Evolutionary conservation across 2,329 filamentous ascomycete genomes (phyloP).

Genomic region (Alternaria arbusti): DNA sequence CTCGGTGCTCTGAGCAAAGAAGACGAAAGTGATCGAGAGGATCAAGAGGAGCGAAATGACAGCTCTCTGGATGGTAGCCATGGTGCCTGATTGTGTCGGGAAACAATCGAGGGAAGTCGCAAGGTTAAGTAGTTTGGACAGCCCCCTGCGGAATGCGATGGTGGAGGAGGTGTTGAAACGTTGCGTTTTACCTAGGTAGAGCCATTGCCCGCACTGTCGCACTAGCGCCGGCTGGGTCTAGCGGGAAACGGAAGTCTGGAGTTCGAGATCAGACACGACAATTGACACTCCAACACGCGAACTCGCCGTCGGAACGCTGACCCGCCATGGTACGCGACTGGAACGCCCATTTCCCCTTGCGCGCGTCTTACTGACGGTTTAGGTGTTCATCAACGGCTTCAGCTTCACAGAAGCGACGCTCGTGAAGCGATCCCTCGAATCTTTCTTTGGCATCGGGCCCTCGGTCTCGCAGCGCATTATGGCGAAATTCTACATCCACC

Average conservation of each 20-base stretch:
- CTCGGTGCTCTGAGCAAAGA: conserved; percentile 44
- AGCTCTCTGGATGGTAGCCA: conserved; percentile 77
- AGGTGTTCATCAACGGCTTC: conserved; percentile 86
- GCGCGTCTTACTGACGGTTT: conserved; percentile 17
- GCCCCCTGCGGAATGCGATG: conserved; percentile 21
- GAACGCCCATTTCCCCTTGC: background rate
- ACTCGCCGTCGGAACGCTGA: conserved; percentile 18
- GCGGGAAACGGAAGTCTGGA: conserved; percentile 8
- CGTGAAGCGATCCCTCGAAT: conserved; percentile 77
- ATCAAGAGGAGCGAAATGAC: conserved; percentile 77
- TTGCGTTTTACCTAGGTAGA: conserved; percentile 32
- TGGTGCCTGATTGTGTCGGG: conserved; percentile 53
- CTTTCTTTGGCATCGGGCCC: conserved; percentile 45
- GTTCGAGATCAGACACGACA: conserved; percentile 12
- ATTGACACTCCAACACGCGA: conserved; percentile 22
- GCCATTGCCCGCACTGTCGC: conserved; percentile 18
- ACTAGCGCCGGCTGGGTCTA: conserved; percentile 15
- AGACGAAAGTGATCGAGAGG: conserved; percentile 64
- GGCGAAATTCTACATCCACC: conserved; percentile 88
- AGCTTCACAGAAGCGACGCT: conserved; percentile 85
- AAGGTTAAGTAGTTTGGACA: conserved; percentile 34
- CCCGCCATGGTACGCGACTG: conserved; percentile 33
- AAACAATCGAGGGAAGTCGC: conserved; percentile 22
- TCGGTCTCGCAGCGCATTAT: conserved; percentile 71
- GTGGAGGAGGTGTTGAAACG: conserved; percentile 37